Conservation (phyloP, 179 eudicot genomes). For the Corrigiola litoralis region DNA sequence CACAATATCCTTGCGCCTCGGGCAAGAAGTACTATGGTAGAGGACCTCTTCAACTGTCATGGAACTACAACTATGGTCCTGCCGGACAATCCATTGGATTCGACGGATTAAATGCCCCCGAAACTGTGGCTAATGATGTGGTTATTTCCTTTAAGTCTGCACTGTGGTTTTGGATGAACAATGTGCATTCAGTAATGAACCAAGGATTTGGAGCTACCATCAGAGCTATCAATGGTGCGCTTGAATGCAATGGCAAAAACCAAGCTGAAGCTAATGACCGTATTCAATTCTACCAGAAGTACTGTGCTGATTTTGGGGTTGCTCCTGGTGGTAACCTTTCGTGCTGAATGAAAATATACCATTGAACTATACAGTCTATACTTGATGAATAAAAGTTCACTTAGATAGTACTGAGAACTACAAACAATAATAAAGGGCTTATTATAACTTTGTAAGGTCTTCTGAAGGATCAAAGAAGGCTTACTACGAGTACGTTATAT, state of each 20-base stretch:
- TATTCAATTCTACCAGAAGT: slow-evolving; percentile 19
- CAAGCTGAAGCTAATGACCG: slow-evolving; percentile 11
- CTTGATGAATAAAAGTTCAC: no score
- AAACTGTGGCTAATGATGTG: slow-evolving; percentile 23
- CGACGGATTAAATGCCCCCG: slow-evolving; percentile 26
- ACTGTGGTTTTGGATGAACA: slow-evolving; percentile 31
- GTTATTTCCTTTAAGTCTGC: slow-evolving; percentile 28
- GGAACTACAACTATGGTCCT: slow-evolving; percentile 30
- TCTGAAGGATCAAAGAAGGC: no score
- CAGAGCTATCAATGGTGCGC: slow-evolving; percentile 18
- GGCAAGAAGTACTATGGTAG: slow-evolving; percentile 31
- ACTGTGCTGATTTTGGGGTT: slow-evolving; percentile 27
- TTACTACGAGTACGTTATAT: no score
- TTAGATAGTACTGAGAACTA: no score
- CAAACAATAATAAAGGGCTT: no score
- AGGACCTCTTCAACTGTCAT: slow-evolving; percentile 32
- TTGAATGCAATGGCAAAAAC: slow-evolving; percentile 26
- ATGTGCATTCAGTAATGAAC: slow-evolving; percentile 25
- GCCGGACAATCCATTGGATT: slow-evolving; percentile 17
- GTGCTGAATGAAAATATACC: slow-evolving; percentile 7
- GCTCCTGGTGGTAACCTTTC: slow-evolving; percentile 29
- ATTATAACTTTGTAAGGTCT: no score
- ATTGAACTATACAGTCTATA: no score
- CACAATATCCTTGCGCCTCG: slow-evolving; percentile 26
- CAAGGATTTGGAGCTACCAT: slow-evolving; percentile 38